Evolutionary conservation across 2,329 filamentous ascomycete species (phyloP), one percentile per base, ranked within the genome.

Genomic region (Aotearoamyces nothofagi): DNA sequence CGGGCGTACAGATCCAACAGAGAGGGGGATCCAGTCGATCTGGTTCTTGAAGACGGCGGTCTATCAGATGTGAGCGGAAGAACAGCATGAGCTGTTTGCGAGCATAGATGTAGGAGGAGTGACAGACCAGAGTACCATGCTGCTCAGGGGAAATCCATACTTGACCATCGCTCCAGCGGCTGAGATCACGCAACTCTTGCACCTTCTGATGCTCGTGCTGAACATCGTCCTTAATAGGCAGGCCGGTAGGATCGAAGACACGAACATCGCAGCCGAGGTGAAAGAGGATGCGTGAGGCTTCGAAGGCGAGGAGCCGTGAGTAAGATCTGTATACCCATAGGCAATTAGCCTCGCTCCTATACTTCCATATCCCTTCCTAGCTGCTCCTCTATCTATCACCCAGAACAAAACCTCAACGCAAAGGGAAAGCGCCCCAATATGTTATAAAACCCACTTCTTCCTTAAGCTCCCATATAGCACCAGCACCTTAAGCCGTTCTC

Each of bases 31-130:
- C 74, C 73, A 78, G 46, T 78, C 73, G 26, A 78, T 77, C 38
- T 78, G 71, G 38, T 74, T 73, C 38, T 78, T 78, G 57, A 78
- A 78, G 0, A 77, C 65, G 4, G 61, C 69, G 0, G 71, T 76
- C n/a, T n/a, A n/a, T n/a, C n/a, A n/a, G n/a, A n/a, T n/a, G n/a
- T n/a, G n/a, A n/a, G n/a, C n/a, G n/a, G n/a, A n/a, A n/a, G n/a
- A n/a, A n/a, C n/a, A n/a, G n/a, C n/a, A n/a, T n/a, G n/a, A n/a
- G n/a, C n/a, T n/a, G n/a, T n/a, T n/a, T n/a, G 17, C 16, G 12
- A 27, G 14, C 15, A 33, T 22, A 32, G 23, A 34, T 23, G 32
- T 20, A 20, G 11, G 17, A 9, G 22, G 26, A 15, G 20, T 31
- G 28, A 39, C 56, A 39, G 31, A 68, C 65, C 22, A 77, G 39